phyloP scores from a whole-genome alignment of 176 grass and related monocot genomes.

The Cocos nucifera region DNA sequence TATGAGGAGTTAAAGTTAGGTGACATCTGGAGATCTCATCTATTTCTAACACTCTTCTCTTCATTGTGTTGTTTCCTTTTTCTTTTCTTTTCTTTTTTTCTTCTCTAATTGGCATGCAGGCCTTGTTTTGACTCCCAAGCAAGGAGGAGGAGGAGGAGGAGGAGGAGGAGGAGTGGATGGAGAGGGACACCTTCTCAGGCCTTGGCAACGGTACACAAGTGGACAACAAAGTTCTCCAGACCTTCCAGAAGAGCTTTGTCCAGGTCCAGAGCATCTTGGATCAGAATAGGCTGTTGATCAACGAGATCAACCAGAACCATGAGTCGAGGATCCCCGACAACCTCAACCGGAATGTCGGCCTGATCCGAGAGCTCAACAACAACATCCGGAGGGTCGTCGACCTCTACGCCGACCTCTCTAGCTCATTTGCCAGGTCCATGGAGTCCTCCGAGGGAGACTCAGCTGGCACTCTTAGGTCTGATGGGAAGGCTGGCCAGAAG shows the following conservation, averaged over 20 bases:
- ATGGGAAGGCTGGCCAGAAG: conserved; percentile 32
- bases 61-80: no score
- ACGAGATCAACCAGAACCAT: conserved; percentile 84
- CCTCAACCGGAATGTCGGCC: conserved; percentile 60
- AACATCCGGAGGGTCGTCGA: conserved; percentile 68
- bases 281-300: conserved; percentile 71
- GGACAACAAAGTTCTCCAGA: conserved; percentile 53
- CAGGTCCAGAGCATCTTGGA: conserved; percentile 77
- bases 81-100: no score
- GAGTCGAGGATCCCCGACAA: conserved; percentile 47
- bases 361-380: conserved; percentile 85
- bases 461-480: conserved; percentile 4
- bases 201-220: conserved; percentile 24
- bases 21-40: no score
- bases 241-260: conserved; percentile 85
- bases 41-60: no score
- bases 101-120: no score
- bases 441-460: conserved; percentile 66
- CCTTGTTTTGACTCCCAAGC: background rate
- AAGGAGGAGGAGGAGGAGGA: background rate
- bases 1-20: no score
- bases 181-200: conserved; percentile 56
- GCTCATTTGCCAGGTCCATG: conserved; percentile 43
- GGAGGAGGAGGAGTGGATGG: conserved; percentile 26
- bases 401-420: conserved; percentile 62